Evolutionary conservation across 495 filamentous ascomycete species (phyloP).

Genomic region (Trichoderma orchidacearum): DNA sequence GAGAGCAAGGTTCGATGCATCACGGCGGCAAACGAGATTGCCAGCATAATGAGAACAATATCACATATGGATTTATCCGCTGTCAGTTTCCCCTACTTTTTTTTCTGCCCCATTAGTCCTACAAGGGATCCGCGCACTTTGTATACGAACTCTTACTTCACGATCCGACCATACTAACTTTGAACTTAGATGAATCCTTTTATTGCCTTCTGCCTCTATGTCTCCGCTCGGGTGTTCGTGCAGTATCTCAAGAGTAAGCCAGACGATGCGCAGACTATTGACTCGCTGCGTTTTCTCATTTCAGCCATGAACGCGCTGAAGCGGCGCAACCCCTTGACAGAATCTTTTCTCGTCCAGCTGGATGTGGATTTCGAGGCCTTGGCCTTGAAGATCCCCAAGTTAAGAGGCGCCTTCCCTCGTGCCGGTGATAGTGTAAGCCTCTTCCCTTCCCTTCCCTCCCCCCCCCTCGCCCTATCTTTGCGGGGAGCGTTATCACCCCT

Average conservation of each 20-base stretch:
- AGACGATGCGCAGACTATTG: slow-evolving; percentile 65
- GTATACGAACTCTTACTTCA: no score
- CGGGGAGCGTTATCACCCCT: no score
- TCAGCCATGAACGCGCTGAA: slow-evolving; percentile 82
- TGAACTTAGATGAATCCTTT: slow-evolving; percentile 78
- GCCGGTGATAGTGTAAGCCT: slow-evolving; percentile 34
- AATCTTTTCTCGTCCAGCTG: slow-evolving; percentile 89
- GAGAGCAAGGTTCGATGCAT: slow-evolving; percentile 92
- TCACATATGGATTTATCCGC: slow-evolving; percentile 74
- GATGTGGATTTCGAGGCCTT: slow-evolving; percentile 78
- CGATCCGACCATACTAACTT: slow-evolving; percentile 1
- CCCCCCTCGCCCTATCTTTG: not conserved
- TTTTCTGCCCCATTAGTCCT: not conserved
- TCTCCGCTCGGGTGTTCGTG: slow-evolving; percentile 86
- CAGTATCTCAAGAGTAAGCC: slow-evolving; percentile 86
- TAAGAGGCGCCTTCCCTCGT: slow-evolving; percentile 33
- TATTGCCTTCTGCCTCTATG: slow-evolving; percentile 90
- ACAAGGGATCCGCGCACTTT: no score
- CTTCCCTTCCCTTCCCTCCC: not conserved
- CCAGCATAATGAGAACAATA: slow-evolving; percentile 92
- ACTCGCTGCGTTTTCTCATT: slow-evolving; percentile 80
- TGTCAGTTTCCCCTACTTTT: slow-evolving; percentile 38
- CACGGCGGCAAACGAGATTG: slow-evolving; percentile 84
- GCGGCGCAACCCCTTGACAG: slow-evolving; percentile 77
- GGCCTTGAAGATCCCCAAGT: slow-evolving; percentile 36